Conservation (phyloP, 1,139 yeast species). For the Hyphopichia buzzinii region DNA sequence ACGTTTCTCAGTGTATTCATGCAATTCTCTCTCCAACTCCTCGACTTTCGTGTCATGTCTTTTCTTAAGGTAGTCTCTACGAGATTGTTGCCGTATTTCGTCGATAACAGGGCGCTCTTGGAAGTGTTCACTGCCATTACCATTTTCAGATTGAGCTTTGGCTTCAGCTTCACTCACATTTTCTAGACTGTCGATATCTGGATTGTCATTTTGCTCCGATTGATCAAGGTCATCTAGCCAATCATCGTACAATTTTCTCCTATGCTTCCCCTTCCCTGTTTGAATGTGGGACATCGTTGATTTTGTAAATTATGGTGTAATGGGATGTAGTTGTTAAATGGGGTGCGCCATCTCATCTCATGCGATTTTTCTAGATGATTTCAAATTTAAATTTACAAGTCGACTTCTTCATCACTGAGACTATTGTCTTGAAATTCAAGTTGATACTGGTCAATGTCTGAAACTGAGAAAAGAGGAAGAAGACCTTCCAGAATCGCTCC, state of each 20-base stretch:
- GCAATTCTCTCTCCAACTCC: slow-evolving; percentile 37
- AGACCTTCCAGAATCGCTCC: slow-evolving; percentile 23
- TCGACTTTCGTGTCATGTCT: slow-evolving; percentile 21
- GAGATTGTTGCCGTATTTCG: slow-evolving; percentile 12
- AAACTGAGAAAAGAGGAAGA: slow-evolving; percentile 6
- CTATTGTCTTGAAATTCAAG: not conserved
- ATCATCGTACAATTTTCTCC: slow-evolving; percentile 13
- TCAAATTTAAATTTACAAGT: too few relatives aligned
- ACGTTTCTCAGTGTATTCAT: slow-evolving; percentile 41
- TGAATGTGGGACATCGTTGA: slow-evolving; percentile 6
- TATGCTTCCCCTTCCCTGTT: slow-evolving; percentile 19
- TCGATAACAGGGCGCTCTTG: not conserved
- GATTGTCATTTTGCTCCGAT: not conserved
- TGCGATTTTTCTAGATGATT: too few relatives aligned
- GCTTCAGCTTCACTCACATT: not conserved
- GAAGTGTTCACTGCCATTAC: not conserved
- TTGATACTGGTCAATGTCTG: not conserved
- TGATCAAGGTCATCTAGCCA: slow-evolving; percentile 8
- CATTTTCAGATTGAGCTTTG: not conserved
- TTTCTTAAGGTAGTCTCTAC: slow-evolving; percentile 32
- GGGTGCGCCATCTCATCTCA: too few relatives aligned
- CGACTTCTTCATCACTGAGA: too few relatives aligned
- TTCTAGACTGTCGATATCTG: not conserved
- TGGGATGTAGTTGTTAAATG: too few relatives aligned
- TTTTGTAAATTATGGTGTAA: too few relatives aligned